Conservation (phyloP, 2,329 filamentous ascomycete species). For the Ophiostoma sp. region DNA sequence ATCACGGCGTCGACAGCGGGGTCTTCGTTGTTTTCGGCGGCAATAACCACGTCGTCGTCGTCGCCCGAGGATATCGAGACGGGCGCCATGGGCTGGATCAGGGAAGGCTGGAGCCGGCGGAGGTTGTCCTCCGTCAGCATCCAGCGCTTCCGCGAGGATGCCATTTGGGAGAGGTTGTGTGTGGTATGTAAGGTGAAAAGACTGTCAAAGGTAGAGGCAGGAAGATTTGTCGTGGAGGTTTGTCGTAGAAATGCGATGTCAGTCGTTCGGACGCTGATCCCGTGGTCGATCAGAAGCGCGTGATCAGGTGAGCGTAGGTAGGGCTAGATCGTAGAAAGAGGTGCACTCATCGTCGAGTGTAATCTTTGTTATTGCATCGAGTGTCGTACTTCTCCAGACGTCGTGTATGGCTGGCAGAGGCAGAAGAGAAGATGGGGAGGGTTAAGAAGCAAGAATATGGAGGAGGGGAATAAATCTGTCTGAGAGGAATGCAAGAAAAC, state of each 20-base stretch:
- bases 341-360: neutral
- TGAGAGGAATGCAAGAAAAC: neutral
- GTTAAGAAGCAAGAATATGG: neutral
- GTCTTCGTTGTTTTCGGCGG: neutral
- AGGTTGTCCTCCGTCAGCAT: constrained; percentile 27
- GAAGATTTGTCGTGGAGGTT: neutral
- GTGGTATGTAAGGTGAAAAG: neutral
- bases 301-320: neutral
- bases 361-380: neutral
- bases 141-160: constrained; percentile 6
- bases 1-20: neutral
- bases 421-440: neutral
- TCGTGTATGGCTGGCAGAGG: neutral
- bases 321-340: neutral
- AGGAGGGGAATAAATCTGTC: neutral
- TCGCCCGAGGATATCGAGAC: constrained; percentile 25
- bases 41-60: neutral
- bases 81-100: constrained; percentile 27
- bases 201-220: neutral
- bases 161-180: neutral
- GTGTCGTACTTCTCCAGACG: neutral
- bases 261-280: neutral
- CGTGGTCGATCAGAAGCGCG: neutral
- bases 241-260: neutral
- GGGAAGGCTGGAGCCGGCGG: constrained; percentile 23